phyloP scores from a whole-genome alignment of 176 grass and related monocot species.

The Phragmites australis region DNA sequence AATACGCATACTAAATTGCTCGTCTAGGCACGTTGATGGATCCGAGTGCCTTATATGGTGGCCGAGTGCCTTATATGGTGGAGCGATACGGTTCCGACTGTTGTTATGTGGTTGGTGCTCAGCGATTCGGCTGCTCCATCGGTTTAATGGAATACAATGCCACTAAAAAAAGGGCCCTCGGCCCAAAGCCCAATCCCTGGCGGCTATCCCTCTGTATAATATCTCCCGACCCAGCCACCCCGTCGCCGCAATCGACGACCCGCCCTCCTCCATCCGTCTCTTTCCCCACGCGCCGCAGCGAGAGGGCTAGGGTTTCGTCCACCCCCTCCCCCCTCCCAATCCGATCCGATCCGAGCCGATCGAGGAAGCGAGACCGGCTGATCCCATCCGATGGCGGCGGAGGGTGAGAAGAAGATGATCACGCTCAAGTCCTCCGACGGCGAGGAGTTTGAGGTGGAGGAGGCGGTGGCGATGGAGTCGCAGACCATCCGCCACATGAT shows the following conservation, averaged over 20 bases:
- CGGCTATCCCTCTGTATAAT: constrained; percentile 11
- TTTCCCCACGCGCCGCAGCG: background rate
- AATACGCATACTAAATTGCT: too few relatives aligned
- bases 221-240: background rate
- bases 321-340: background rate
- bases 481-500: constrained; percentile 57
- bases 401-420: constrained; percentile 42
- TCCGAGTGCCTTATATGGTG: too few relatives aligned
- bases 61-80: too few relatives aligned
- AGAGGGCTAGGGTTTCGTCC: constrained; percentile 37
- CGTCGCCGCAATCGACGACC: background rate
- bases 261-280: background rate
- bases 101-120: too few relatives aligned
- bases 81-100: too few relatives aligned
- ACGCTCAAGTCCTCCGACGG: constrained; percentile 39
- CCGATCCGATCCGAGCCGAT: constrained; percentile 4
- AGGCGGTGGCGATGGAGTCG: constrained; percentile 44
- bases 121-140: too few relatives aligned
- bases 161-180: too few relatives aligned
- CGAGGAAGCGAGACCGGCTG: too few relatives aligned
- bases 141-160: too few relatives aligned
- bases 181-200: too few relatives aligned
- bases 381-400: constrained; percentile 20
- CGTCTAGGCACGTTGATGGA: too few relatives aligned
- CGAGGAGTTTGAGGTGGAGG: constrained; percentile 47